Base-by-base conservation (phyloP, 2,329 filamentous ascomycete species). In the Paraphaeosphaeria sporulosa region DNA sequence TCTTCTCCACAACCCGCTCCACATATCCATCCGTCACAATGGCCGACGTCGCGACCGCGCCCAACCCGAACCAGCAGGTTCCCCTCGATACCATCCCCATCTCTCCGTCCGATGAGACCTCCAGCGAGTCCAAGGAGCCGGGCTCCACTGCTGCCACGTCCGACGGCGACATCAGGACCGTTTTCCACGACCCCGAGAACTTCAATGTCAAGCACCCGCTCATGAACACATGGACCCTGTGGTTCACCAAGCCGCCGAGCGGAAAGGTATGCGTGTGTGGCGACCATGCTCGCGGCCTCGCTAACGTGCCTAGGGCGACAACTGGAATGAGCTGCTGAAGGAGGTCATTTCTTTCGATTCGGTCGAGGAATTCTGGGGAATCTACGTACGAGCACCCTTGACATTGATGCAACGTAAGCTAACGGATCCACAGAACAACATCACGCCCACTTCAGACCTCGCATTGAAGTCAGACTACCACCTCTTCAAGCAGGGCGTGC, bases 171-270 rank as follows among this genome's bases (percentile, higher is more conserved):
- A 84, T 91, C 54, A 86, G 97, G 73, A 99, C 95, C 49, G 94
- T 99, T 71, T 99, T 99, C 84, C 94, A 99, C 79, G 93, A 98
- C 82, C 91, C 95, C 71, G 91, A 97, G 69, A 97, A 99, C 86
- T 99, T 99, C 87, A 99, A 96, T 74, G 95, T 99, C 81, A 99
- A 98, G 87, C 95, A 99, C 80, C 94, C 94, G 68, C 87, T 99
- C 63, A 94, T 96, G 87, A 91, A 97, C 85, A 91, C 92, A 78
- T 99, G 95, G 95, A 98, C 95, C 61, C 85, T 99, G 58, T 99
- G 96, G 96, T 99, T 98, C 85, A 98, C 94, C 74, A 98, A 98
- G 87, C 94, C 95, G 56, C 91, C 94, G 46, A 96, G 90, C 78
- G 94, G 93, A 83, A 97, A 96, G 90, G 93, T 95, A 81, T 61